A percentile compares a stretch with the other conserved stretches of the same genome.
Conservation (phyloP, 148 eudicot genomes). For the Oxyria digyna region DNA sequence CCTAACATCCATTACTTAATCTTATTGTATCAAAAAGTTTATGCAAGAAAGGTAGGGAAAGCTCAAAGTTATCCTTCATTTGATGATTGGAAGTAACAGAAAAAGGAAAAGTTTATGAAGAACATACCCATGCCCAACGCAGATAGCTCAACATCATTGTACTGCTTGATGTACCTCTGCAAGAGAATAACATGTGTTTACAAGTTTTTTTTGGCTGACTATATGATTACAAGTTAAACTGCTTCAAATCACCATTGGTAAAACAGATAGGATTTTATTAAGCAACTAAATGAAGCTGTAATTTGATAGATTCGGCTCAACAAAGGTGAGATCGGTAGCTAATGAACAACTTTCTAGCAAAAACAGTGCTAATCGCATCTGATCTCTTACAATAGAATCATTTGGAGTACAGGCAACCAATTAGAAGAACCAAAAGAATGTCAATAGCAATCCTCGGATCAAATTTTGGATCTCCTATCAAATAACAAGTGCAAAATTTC, state of each 20-base stretch:
- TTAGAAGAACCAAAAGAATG: background rate
- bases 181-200: background rate
- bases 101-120: background rate
- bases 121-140: slow-evolving; percentile 43
- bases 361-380: background rate
- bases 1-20: too few species aligned
- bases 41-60: background rate
- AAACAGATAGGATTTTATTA: too few species aligned
- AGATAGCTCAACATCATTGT: slow-evolving; percentile 33
- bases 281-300: too few species aligned
- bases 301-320: background rate
- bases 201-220: too few species aligned
- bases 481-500: too few species aligned
- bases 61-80: background rate
- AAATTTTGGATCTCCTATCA: too few species aligned
- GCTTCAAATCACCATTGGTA: too few species aligned
- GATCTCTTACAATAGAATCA: background rate
- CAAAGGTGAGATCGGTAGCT: background rate
- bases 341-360: background rate
- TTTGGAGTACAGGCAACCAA: background rate
- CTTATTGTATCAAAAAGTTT: background rate
- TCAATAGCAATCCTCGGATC: background rate
- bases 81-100: background rate
- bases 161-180: slow-evolving; percentile 41
- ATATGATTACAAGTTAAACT: background rate